Percentiles rank a stretch among this genome's conserved stretches.
Evolutionary conservation across 2,329 filamentous ascomycete species (phyloP).

Genomic region (Diaporthe capsici): DNA sequence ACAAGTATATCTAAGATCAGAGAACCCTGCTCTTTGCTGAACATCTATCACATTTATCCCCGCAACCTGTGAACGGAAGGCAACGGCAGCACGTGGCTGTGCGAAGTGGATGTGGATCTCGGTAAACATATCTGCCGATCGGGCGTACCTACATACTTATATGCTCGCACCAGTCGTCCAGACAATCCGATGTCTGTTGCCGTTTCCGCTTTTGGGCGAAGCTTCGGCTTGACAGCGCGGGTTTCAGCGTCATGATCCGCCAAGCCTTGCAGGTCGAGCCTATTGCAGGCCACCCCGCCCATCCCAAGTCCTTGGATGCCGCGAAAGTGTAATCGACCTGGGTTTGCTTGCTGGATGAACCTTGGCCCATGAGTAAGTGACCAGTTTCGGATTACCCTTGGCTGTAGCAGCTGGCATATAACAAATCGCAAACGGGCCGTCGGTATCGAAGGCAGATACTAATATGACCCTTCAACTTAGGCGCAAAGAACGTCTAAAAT

Average conservation of each 20-base stretch:
- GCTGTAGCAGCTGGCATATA: constrained; percentile 13
- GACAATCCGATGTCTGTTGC: background rate
- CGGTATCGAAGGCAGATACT: background rate
- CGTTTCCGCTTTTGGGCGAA: constrained; percentile 2
- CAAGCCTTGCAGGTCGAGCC: constrained; percentile 2
- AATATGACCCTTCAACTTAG: background rate
- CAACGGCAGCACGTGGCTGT: constrained; percentile 19
- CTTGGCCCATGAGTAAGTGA: constrained; percentile 18
- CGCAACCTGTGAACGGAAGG: background rate
- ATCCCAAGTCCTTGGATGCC: constrained; percentile 22
- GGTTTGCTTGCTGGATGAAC: constrained; percentile 10
- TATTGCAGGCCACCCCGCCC: constrained; percentile 24
- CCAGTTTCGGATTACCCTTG: constrained; percentile 13
- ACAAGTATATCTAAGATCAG: background rate
- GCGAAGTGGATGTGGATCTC: constrained; percentile 3
- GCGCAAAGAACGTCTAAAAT: background rate
- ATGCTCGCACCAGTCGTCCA: background rate
- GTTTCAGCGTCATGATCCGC: constrained; percentile 18
- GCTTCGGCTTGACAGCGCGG: constrained; percentile 11
- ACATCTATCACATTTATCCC: background rate
- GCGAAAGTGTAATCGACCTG: constrained; percentile 8
- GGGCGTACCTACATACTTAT: background rate
- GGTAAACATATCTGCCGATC: constrained; percentile 28
- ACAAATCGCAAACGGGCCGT: constrained; percentile 20
- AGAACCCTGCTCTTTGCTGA: background rate